Percentiles rank a stretch among this genome's conserved stretches.
Conservation (phyloP, 2,329 filamentous ascomycete genomes). For the Botrytis hyacinthi region DNA sequence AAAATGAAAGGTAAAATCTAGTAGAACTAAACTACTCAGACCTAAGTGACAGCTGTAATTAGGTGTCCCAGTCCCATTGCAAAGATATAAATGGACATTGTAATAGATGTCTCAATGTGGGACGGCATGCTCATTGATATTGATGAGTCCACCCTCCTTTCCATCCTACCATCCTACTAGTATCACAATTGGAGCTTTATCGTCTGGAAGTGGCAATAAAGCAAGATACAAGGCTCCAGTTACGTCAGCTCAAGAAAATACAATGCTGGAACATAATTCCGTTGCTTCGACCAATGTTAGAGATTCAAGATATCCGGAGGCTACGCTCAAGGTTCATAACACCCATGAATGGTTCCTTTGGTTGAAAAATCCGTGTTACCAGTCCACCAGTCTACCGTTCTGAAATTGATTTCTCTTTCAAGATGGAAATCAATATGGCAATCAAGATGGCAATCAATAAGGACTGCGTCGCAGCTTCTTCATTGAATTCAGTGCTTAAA, state of each 20-base stretch:
- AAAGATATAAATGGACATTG: slow-evolving; percentile 43
- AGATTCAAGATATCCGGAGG: slow-evolving; percentile 59
- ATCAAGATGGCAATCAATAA: no score
- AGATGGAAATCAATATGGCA: background rate
- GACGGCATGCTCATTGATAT: slow-evolving; percentile 47
- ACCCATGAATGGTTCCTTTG: slow-evolving; percentile 65
- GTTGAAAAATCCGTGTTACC: slow-evolving; percentile 68
- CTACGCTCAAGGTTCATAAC: slow-evolving; percentile 64
- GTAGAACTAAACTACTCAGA: slow-evolving; percentile 68
- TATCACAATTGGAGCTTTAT: slow-evolving; percentile 61
- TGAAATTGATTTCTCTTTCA: slow-evolving; percentile 51
- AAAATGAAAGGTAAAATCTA: slow-evolving; percentile 65
- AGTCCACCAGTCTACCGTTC: slow-evolving; percentile 46
- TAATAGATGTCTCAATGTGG: slow-evolving; percentile 59
- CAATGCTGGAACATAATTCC: slow-evolving; percentile 63
- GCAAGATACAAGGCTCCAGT: slow-evolving; percentile 61
- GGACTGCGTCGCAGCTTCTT: background rate
- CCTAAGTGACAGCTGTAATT: slow-evolving; percentile 49
- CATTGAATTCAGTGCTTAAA: background rate
- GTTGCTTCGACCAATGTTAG: slow-evolving; percentile 62
- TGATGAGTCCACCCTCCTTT: slow-evolving; percentile 61
- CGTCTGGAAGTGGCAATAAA: slow-evolving; percentile 46
- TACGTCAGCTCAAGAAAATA: slow-evolving; percentile 51
- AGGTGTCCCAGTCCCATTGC: background rate
- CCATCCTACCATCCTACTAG: slow-evolving; percentile 67